These are phyloP conservation scores for Lasiodiplodia theobromae DNA, from an alignment of 2,329 filamentous ascomycete genomes.

Conservation along the genomic window DNA sequence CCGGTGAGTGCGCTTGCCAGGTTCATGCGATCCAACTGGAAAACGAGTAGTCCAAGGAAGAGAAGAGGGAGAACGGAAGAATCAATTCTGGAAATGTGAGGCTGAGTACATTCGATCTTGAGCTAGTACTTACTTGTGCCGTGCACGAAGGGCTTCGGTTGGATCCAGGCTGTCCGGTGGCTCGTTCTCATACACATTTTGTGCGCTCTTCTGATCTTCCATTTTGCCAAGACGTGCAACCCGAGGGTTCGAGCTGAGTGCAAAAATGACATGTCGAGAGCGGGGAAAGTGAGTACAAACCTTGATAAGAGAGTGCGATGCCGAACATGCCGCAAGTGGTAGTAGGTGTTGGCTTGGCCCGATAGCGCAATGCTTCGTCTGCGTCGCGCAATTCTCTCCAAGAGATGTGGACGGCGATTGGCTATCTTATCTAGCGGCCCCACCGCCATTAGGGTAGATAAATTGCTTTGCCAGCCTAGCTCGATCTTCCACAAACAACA, in stretches of 20 bases:
- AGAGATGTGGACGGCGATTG: not conserved
- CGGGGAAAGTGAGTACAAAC: not conserved
- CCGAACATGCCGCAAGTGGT: slow-evolving; percentile 18
- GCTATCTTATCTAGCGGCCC: slow-evolving; percentile 4
- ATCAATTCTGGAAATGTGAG: slow-evolving; percentile 52
- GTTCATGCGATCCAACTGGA: slow-evolving; percentile 63
- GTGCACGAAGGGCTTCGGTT: not conserved
- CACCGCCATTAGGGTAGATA: slow-evolving; percentile 8
- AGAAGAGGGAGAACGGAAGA: slow-evolving; percentile 57
- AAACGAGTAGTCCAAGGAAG: slow-evolving; percentile 58
- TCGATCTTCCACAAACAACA: not conserved
- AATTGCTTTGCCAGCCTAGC: not conserved
- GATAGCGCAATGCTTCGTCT: slow-evolving; percentile 23
- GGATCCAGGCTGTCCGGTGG: not conserved
- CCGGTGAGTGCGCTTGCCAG: slow-evolving; percentile 59
- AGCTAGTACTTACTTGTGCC: not conserved
- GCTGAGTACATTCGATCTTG: not conserved
- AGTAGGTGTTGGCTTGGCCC: slow-evolving; percentile 14
- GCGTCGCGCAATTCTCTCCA: slow-evolving; percentile 4
- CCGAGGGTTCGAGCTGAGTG: not conserved
- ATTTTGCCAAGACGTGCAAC: not conserved
- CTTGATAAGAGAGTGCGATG: not conserved
- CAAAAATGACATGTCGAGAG: not conserved
- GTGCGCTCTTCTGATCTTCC: not conserved
- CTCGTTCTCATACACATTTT: not conserved